Percentiles rank a stretch among this genome's conserved stretches.
Conservation (phyloP, 306 rosid species). For the Adenanthera pavonina region DNA sequence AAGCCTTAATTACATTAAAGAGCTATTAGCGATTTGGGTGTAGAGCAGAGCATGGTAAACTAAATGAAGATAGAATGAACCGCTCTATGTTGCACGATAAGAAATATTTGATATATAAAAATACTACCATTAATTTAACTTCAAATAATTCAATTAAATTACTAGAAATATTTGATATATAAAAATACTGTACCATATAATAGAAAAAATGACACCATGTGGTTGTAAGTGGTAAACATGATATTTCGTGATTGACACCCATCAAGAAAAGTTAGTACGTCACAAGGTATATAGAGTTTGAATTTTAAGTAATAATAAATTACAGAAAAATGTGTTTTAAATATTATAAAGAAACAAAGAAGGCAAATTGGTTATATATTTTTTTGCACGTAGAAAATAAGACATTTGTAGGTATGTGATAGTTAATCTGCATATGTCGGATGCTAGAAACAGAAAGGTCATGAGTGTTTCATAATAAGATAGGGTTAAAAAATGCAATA, state of each 20-base stretch:
- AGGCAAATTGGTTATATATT: conserved; percentile 51
- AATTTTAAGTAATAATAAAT: background rate
- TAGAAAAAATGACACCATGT: background rate
- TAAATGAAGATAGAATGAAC: no score
- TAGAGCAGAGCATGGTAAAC: no score
- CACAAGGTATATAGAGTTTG: conserved; percentile 20
- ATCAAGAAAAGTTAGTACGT: conserved; percentile 14
- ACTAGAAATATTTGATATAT: no score
- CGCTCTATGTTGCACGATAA: no score
- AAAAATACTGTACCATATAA: no score
- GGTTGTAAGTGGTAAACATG: conserved; percentile 29
- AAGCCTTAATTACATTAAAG: no score
- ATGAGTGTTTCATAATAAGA: conserved; percentile 60
- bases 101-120: no score
- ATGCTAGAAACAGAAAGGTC: conserved; percentile 58
- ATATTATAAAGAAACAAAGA: conserved; percentile 20
- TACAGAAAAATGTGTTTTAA: background rate
- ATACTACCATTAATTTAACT: no score
- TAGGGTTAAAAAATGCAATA: conserved; percentile 47
- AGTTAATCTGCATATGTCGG: conserved; percentile 49
- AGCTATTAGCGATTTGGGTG: no score
- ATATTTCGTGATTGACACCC: conserved; percentile 37
- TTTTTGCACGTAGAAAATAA: conserved; percentile 75
- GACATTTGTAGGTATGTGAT: conserved; percentile 58
- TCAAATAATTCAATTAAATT: no score